phyloP scores from a whole-genome alignment of 192 early-diverging fungal genomes.

The Coemansia sp. region DNA sequence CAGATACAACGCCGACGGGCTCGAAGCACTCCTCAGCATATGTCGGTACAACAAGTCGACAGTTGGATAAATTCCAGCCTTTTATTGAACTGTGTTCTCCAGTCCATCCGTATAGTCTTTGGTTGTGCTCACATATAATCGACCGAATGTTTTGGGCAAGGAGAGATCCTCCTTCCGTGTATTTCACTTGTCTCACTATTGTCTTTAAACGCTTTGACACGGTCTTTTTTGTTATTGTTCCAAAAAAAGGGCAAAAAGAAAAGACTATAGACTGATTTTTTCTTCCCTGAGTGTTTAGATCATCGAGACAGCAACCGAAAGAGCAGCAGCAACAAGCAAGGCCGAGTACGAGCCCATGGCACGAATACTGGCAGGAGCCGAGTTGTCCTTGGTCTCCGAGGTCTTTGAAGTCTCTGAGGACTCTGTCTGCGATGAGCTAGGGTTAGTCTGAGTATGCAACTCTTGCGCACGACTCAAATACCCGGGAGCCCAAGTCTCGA shows the following conservation, averaged over 20 bases:
- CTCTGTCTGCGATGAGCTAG: background rate
- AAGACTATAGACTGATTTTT: background rate
- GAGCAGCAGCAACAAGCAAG: background rate
- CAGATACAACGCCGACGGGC: conserved; percentile 24
- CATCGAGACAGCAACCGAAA: background rate
- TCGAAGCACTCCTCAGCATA: conserved; percentile 16
- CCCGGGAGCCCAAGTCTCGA: conserved; percentile 25
- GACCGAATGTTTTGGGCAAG: no score
- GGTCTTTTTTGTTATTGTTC: background rate
- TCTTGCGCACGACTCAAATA: conserved; percentile 24
- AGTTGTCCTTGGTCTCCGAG: conserved; percentile 7
- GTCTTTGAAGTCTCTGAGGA: background rate
- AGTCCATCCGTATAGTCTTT: no score
- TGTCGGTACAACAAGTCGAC: conserved; percentile 24
- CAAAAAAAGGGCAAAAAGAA: background rate
- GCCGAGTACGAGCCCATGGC: conserved; percentile 1
- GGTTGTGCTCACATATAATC: no score
- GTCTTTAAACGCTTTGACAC: no score
- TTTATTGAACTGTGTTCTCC: no score
- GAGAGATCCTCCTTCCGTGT: no score
- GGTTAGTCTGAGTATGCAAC: background rate
- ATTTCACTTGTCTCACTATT: no score
- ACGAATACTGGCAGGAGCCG: background rate
- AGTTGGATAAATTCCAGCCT: no score
- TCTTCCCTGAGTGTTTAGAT: background rate